Evolutionary conservation across 2,329 filamentous ascomycete genomes (phyloP), one percentile per base, ranked within the genome.

Genomic region (Penicillium sp.): DNA sequence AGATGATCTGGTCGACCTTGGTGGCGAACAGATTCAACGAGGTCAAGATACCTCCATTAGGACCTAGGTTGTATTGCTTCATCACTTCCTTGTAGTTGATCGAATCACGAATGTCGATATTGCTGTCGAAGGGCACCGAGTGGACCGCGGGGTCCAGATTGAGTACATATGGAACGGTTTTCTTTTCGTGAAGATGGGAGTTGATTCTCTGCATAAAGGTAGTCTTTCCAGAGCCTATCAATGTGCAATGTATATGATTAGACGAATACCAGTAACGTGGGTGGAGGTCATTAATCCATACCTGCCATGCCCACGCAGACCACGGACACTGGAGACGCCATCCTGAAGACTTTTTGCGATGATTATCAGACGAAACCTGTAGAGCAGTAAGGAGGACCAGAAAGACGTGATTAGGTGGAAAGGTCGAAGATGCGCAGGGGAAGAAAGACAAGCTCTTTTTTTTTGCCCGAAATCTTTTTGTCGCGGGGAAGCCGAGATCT

Each of bases 1-100:
- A 81, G 55, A 99, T 85, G 50, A 99, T 90, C 75, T 99, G 94
- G 68, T 99, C 95, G 58, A 99, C 91, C 75, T 99, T 99, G 53
- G 95, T 99, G 40, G 92, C 91, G 73, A 99, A 99, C 24, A 99
- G 84, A 72, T 99, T 99, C 45, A 99, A 79, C 10, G 90, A 94
- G 2, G 95, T 99, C 63, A 99, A 79, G 68, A 99, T 99, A 44
- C 92, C 95, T 48, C 94, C 94, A 77, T 99, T 99, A 8, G 94
- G 94, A 0, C 94, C 94, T 0, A 99, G 84, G 70, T 97, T 97
- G 75, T 97, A 97, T 77, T 97, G 92, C 77, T 93, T 95, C 95
- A 99, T 99, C 60, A 99, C 94, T 76, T 99, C 93, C 73, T 96
- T 94, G 81, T 99, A 99, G 82, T 99, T 97, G 73, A 99, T 93